These are phyloP conservation scores for Sonneratia alba DNA, from an alignment of 345 rosid species.

Conservation along the genomic window DNA sequence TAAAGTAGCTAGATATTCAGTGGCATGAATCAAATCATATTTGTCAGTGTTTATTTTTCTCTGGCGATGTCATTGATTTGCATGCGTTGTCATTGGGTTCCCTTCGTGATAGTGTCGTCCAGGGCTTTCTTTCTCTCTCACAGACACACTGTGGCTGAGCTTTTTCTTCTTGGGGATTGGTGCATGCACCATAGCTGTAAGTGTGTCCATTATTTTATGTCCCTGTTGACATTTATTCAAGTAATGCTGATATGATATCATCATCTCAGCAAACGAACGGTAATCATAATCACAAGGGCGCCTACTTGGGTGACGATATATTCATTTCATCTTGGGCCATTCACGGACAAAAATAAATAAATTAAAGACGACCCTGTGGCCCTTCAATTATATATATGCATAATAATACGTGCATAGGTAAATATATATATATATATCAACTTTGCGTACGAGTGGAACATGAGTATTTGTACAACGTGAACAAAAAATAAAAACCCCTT, in stretches of 20 bases:
- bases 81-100: not conserved
- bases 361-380: not conserved
- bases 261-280: too few species aligned
- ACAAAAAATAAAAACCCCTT: too few species aligned
- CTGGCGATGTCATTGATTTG: not conserved
- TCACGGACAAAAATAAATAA: not conserved
- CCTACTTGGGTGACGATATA: not conserved
- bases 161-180: not conserved
- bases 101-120: not conserved
- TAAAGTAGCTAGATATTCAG: too few species aligned
- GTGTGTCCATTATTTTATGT: not conserved
- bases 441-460: not conserved
- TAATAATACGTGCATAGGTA: too few species aligned
- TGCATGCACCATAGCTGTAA: conserved; percentile 1
- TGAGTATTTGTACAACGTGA: too few species aligned
- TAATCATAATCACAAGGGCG: not conserved
- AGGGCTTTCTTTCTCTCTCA: not conserved
- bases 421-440: too few species aligned
- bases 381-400: not conserved
- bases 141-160: not conserved
- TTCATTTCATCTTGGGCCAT: not conserved
- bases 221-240: not conserved
- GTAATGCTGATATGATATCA: not conserved
- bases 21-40: too few species aligned
- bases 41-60: too few species aligned